These are phyloP conservation scores for Angomonas deanei DNA, from an alignment of 208 protist species.

Conservation along the genomic window DNA sequence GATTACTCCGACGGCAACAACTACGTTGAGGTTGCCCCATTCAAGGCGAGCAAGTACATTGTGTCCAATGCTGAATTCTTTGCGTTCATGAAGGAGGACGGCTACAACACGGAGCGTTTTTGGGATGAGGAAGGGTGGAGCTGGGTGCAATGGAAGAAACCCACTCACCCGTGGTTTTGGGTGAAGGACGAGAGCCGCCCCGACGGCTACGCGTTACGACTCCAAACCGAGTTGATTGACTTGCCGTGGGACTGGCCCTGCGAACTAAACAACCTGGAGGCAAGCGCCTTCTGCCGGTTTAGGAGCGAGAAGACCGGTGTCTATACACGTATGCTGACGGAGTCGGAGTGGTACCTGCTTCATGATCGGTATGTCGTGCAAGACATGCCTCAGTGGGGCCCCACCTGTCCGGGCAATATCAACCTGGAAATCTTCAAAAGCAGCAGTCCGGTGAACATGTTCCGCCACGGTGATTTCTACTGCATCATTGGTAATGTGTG, in stretches of 20 bases:
- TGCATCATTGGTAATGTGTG: constrained; percentile 95
- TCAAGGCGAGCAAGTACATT: constrained; percentile 92
- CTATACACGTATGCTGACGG: constrained; percentile 83
- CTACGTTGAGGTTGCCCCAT: constrained; percentile 77
- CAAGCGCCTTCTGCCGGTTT: constrained; percentile 93
- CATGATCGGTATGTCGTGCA: constrained; percentile 76
- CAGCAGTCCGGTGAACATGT: constrained; percentile 80
- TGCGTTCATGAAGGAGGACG: constrained; percentile 87
- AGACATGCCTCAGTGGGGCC: constrained; percentile 68
- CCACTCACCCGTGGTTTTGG: constrained; percentile 93
- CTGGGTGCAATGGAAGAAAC: constrained; percentile 92
- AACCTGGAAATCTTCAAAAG: constrained; percentile 86
- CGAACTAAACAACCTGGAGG: constrained; percentile 95
- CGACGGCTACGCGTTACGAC: constrained; percentile 80
- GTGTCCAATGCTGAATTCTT: constrained; percentile 95
- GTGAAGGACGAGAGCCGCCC: constrained; percentile 60
- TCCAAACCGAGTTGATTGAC: constrained; percentile 89
- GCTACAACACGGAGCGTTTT: constrained; percentile 86
- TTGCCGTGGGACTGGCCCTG: constrained; percentile 95
- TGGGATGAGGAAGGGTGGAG: constrained; percentile 96
- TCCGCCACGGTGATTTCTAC: constrained; percentile 79
- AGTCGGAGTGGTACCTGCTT: constrained; percentile 86
- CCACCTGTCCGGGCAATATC: constrained; percentile 63
- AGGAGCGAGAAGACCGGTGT: constrained; percentile 76
- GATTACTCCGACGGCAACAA: constrained; percentile 89